Percentiles rank a stretch among this genome's conserved stretches.
phyloP scores from a whole-genome alignment of 768 basidiomycete species.

The Hirschioporus abietinus region DNA sequence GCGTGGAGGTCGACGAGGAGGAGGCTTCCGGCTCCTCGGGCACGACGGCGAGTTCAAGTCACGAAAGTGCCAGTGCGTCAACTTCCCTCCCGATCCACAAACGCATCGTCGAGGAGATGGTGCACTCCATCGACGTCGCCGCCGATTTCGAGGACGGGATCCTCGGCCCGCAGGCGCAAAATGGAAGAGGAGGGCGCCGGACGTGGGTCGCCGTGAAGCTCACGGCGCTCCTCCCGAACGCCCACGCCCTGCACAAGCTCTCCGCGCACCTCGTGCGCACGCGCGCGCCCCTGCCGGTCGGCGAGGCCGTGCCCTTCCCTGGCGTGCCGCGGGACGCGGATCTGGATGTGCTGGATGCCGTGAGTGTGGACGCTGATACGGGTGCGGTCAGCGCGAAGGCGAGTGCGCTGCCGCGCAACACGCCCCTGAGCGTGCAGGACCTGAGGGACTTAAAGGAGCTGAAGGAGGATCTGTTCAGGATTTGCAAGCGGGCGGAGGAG shows the following conservation, averaged over 20 bases:
- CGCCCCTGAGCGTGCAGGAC: conserved; percentile 47
- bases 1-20: conserved; percentile 74
- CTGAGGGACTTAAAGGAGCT: conserved; percentile 55
- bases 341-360: conserved; percentile 40
- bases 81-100: conserved; percentile 40
- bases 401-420: conserved; percentile 2
- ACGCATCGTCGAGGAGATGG: conserved; percentile 67
- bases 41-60: neutral
- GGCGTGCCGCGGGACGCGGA: conserved; percentile 60
- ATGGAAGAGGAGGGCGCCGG: conserved; percentile 34
- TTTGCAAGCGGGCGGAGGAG: conserved; percentile 59
- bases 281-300: conserved; percentile 25
- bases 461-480: conserved; percentile 52
- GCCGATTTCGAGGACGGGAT: conserved; percentile 70
- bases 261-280: conserved; percentile 52
- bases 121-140: conserved; percentile 69
- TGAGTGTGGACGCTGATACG: neutral
- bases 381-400: neutral
- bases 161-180: conserved; percentile 16
- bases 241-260: conserved; percentile 52
- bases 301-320: conserved; percentile 51
- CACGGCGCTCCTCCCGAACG: conserved; percentile 60
- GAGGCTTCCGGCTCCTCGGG: conserved; percentile 33
- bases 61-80: neutral
- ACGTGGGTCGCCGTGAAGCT: conserved; percentile 86